Evolutionary conservation across 345 rosid species (phyloP).

Genomic region (Hevea brasiliensis): DNA sequence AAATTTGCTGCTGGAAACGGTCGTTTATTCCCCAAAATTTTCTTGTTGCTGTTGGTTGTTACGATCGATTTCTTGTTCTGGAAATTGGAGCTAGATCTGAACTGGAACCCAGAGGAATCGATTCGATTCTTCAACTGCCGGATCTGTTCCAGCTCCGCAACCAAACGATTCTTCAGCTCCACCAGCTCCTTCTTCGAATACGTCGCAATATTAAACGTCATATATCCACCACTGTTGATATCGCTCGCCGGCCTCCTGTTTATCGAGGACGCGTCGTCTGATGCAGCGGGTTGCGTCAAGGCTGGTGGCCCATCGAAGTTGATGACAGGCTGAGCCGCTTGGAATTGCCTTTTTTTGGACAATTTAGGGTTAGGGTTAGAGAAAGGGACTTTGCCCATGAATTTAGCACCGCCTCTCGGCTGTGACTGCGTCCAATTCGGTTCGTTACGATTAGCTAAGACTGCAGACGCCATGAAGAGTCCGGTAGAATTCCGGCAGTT

Average conservation of each 20-base stretch:
- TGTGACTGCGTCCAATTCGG: slow-evolving; percentile 47
- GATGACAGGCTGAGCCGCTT: slow-evolving; percentile 17
- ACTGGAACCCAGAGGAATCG: slow-evolving; percentile 38
- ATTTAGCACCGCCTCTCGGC: slow-evolving; percentile 40
- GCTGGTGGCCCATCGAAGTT: slow-evolving; percentile 40
- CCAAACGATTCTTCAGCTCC: slow-evolving; percentile 60
- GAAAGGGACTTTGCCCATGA: slow-evolving; percentile 56
- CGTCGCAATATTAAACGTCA: slow-evolving; percentile 33
- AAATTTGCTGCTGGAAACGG: slow-evolving; percentile 25
- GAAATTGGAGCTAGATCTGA: slow-evolving; percentile 48
- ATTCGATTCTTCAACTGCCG: slow-evolving; percentile 57
- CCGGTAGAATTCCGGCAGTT: slow-evolving; percentile 23
- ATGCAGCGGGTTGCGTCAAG: slow-evolving; percentile 50
- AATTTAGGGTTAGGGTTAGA: slow-evolving; percentile 55
- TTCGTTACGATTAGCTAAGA: slow-evolving; percentile 49
- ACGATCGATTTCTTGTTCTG: slow-evolving; percentile 19
- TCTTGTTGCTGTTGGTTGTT: slow-evolving; percentile 25
- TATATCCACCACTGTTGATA: slow-evolving; percentile 27
- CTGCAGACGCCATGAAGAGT: slow-evolving; percentile 51
- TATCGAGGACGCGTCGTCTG: slow-evolving; percentile 58
- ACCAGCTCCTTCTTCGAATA: slow-evolving; percentile 45
- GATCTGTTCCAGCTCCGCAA: slow-evolving; percentile 67
- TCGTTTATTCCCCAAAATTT: slow-evolving; percentile 49
- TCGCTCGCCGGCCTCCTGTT: slow-evolving; percentile 42
- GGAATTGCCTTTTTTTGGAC: slow-evolving; percentile 47